These are phyloP conservation scores for Penicillium brasilianum DNA, from an alignment of 2,329 filamentous ascomycete species.

Conservation along the genomic window DNA sequence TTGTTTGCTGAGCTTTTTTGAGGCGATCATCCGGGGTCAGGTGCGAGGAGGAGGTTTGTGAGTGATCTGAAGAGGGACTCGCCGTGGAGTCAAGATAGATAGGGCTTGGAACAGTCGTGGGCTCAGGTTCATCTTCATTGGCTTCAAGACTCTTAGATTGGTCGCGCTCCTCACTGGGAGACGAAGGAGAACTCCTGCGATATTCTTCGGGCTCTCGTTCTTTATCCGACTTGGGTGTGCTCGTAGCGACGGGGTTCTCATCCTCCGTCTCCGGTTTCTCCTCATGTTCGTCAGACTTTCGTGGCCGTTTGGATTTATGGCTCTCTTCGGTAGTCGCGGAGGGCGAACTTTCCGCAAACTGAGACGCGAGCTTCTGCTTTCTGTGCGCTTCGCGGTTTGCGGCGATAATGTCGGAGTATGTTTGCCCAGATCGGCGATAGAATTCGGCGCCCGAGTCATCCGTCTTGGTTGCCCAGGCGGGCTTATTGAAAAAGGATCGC, in stretches of 20 bases:
- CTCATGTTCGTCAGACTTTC: conserved; percentile 2
- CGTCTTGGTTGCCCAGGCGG: conserved; percentile 54
- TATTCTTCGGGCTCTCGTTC: conserved; percentile 5
- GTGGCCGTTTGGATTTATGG: conserved; percentile 2
- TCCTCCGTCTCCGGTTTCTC: conserved; percentile 16
- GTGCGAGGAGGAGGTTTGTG: not conserved
- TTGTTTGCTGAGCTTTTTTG: not conserved
- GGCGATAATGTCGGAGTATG: conserved; percentile 53
- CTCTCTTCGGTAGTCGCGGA: conserved; percentile 16
- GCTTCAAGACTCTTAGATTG: not conserved
- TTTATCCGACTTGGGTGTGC: not conserved
- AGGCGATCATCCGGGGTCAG: not conserved
- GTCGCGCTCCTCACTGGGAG: not conserved
- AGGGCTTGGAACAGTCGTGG: not conserved
- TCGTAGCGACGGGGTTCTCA: not conserved
- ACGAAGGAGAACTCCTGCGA: not conserved
- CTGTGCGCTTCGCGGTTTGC: conserved; percentile 46
- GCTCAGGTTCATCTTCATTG: not conserved
- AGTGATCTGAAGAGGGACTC: not conserved
- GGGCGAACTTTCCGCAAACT: conserved; percentile 13
- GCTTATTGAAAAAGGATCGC: conserved; percentile 62
- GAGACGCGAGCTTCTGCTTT: conserved; percentile 24
- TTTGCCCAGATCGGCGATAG: conserved; percentile 55
- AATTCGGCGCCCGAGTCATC: conserved; percentile 47
- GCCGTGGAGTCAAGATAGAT: not conserved